These are phyloP conservation scores for Saccharomyces hybrid DNA, from an alignment of 1,139 yeast genomes.

Conservation along the genomic window DNA sequence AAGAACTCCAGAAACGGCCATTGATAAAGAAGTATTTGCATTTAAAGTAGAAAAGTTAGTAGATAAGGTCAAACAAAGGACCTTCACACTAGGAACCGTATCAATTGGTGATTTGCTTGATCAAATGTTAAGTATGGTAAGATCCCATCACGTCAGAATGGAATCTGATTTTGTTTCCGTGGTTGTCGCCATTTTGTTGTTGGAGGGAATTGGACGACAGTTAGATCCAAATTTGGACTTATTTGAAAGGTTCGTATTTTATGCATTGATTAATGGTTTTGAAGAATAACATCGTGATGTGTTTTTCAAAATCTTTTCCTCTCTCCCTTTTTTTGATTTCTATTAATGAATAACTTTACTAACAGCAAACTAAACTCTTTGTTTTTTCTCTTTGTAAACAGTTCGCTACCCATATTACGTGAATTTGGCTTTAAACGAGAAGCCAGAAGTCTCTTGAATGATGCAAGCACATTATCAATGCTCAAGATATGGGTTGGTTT, in stretches of 20 bases:
- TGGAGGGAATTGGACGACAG: conserved; percentile 94
- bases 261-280: conserved; percentile 33
- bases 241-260: conserved; percentile 85
- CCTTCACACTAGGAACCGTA: conserved; percentile 87
- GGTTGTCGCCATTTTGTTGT: conserved; percentile 76
- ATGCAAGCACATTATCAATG: conserved; percentile 66
- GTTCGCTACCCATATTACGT: conserved; percentile 84
- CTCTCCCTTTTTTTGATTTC: conserved; percentile 1
- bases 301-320: not conserved
- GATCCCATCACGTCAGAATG: conserved; percentile 93
- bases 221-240: conserved; percentile 87
- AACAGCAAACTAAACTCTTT: not conserved
- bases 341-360: conserved; percentile 7
- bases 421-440: conserved; percentile 65
- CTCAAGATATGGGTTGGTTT: conserved; percentile 85
- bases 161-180: conserved; percentile 95
- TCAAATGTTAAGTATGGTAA: conserved; percentile 82
- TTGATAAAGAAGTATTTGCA: conserved; percentile 78
- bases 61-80: conserved; percentile 69
- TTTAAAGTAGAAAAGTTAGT: conserved; percentile 80
- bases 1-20: conserved; percentile 86
- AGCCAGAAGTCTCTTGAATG: conserved; percentile 49
- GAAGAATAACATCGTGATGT: not conserved
- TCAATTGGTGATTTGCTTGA: conserved; percentile 88
- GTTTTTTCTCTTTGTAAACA: conserved; percentile 34